Evolutionary conservation across 2,329 filamentous ascomycete genomes (phyloP), one percentile per base, ranked within the genome.

Genomic region (Apiospora saccharicola): DNA sequence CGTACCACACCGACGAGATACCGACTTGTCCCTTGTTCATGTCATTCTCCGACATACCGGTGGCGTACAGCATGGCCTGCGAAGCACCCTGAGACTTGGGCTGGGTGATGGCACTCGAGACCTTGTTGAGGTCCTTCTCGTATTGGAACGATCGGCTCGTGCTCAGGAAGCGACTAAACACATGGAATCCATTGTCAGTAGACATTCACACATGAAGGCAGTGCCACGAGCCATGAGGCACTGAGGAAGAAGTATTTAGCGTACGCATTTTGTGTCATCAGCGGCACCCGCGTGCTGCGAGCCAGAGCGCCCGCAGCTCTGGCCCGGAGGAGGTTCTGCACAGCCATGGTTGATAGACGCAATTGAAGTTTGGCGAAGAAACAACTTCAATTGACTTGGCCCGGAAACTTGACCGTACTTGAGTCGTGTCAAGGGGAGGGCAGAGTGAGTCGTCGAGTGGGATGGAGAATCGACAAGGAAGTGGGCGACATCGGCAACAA

Each of bases 61-160:
- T 98, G 77, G 94, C 96, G 87, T 98, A 99, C 72, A 99, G 89
- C 97, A 99, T 99, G 75, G 97, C 96, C 86, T 99, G 96, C 57
- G 96, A 98, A 71, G 97, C 96, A 77, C 96, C 96, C 86, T 99
- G 96, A 46, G 96, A 96, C 86, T 98, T 98, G 81, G 95, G 96
- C 85, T 98, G 95, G 37, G 96, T 99, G 86, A 99, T 96, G 81
- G 87, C 83, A 74, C 90, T 86, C 74, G 95, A 98, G 81, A 96
- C 87, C 82, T 90, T 94, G 88, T 99, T 99, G 82, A 98, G 90
- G 78, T 87, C 81, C 77, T 87, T 81, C 70, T 82, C 69, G 71
- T 82, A 79, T 76, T 80, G 85, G 74, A 85, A 83, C 76, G 86
- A 80, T 43, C 86, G 78, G 24, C 89, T 88, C 64, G 85, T 82